Conservation (phyloP, 2,329 filamentous ascomycete genomes). For the Parasarocladium wereldwijsianum region DNA sequence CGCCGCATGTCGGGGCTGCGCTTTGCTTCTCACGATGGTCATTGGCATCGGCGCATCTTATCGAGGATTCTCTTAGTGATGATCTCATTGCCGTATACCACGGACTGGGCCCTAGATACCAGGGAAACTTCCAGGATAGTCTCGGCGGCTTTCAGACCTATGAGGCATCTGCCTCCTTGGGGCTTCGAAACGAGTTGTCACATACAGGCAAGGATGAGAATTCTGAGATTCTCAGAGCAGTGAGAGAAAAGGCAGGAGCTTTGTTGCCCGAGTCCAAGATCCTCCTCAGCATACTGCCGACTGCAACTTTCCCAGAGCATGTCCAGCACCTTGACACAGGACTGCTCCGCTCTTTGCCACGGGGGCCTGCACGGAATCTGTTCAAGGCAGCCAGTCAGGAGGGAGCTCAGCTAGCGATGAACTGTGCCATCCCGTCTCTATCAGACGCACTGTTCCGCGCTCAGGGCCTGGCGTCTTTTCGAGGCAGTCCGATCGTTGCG, state of each 20-base stretch:
- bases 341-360: conserved; percentile 62
- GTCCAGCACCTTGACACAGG: conserved; percentile 66
- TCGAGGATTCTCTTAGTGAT: conserved; percentile 77
- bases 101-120: conserved; percentile 78
- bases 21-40: conserved; percentile 73
- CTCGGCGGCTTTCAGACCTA: conserved; percentile 95
- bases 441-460: conserved; percentile 75
- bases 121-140: conserved; percentile 93
- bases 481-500: conserved; percentile 68
- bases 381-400: conserved; percentile 22
- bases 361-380: conserved; percentile 49
- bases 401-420: conserved; percentile 69
- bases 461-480: conserved; percentile 68
- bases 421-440: conserved; percentile 73
- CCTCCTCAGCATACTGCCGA: conserved; percentile 69
- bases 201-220: conserved; percentile 80
- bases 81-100: conserved; percentile 85
- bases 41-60: conserved; percentile 75
- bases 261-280: conserved; percentile 72
- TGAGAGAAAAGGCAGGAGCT: conserved; percentile 68
- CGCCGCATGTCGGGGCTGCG: conserved; percentile 57
- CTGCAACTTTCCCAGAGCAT: conserved; percentile 67
- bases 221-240: conserved; percentile 83
- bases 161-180: conserved; percentile 76
- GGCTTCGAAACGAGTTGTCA: conserved; percentile 79